Conservation (phyloP, 768 basidiomycete species). For the Russula foetens region DNA sequence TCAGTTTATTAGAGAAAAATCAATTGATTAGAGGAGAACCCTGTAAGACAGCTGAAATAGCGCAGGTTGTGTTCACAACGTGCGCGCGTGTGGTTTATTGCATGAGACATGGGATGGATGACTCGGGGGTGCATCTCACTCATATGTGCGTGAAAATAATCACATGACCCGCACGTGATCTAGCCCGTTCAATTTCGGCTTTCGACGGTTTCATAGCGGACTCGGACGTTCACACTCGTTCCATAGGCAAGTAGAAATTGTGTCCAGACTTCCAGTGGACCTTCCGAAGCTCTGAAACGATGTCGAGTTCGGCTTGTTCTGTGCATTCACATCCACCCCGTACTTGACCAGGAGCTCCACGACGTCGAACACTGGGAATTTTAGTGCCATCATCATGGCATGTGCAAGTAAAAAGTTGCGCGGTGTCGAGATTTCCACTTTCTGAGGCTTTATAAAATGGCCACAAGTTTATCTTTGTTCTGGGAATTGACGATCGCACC, state of each 20-base stretch:
- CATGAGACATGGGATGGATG: no score
- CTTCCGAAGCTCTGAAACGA: background rate
- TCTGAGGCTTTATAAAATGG: background rate
- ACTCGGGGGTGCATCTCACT: no score
- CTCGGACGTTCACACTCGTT: background rate
- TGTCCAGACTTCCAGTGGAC: background rate
- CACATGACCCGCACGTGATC: no score
- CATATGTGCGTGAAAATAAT: no score
- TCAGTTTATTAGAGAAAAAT: no score
- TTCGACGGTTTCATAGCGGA: no score
- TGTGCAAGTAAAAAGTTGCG: background rate
- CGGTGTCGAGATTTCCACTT: background rate
- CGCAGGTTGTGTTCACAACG: no score
- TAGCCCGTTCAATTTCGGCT: no score
- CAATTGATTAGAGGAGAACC: no score
- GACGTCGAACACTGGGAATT: background rate
- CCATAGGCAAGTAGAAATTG: background rate
- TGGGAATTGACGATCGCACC: background rate
- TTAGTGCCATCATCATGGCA: background rate
- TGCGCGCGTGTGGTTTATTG: no score
- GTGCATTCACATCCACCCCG: background rate
- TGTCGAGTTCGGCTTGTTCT: background rate
- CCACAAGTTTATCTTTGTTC: no score
- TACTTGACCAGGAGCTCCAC: background rate
- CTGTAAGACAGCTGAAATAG: no score